Conservation (phyloP, 768 basidiomycete genomes). For the Phylloporus sp. region DNA sequence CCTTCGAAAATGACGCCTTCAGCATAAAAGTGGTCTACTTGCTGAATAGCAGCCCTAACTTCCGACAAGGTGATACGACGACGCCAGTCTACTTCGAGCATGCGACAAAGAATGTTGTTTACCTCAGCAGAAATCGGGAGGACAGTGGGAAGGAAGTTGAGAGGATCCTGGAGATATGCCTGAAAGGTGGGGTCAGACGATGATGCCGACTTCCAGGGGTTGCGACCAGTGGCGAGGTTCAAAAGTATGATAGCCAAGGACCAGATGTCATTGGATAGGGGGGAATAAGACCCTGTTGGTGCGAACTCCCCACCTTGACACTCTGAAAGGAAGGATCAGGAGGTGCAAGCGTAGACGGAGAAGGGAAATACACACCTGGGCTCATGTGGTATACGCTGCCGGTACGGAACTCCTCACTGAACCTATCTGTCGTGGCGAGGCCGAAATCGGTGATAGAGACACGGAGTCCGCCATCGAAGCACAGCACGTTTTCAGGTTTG, state of each 20-base stretch:
- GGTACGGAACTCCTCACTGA: slow-evolving; percentile 86
- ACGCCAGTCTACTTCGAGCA: slow-evolving; percentile 69
- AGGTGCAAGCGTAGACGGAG: slow-evolving; percentile 7
- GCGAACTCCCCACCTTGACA: slow-evolving; percentile 76
- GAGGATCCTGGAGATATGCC: slow-evolving; percentile 75
- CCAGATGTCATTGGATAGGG: slow-evolving; percentile 92
- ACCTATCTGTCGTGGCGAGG: slow-evolving; percentile 81
- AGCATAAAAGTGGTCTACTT: slow-evolving; percentile 64
- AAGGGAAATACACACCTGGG: slow-evolving; percentile 55
- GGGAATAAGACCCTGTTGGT: slow-evolving; percentile 69
- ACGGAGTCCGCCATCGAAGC: slow-evolving; percentile 70
- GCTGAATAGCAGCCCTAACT: slow-evolving; percentile 53
- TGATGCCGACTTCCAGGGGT: slow-evolving; percentile 93
- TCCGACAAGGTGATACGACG: slow-evolving; percentile 43
- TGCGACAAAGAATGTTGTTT: slow-evolving; percentile 69
- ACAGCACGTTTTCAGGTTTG: slow-evolving; percentile 95
- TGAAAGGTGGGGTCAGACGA: slow-evolving; percentile 83
- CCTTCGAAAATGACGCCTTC: slow-evolving; percentile 76
- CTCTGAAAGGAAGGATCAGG: slow-evolving; percentile 48
- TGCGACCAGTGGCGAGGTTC: slow-evolving; percentile 91
- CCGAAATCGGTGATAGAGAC: slow-evolving; percentile 95
- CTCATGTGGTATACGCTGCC: slow-evolving; percentile 99
- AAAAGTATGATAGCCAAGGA: slow-evolving; percentile 94
- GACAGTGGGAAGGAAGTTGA: slow-evolving; percentile 77
- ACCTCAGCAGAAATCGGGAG: slow-evolving; percentile 75